Evolutionary conservation across 495 filamentous ascomycete species (phyloP), one percentile per base, ranked within the genome.

Genomic region (Penicillium ucsense): DNA sequence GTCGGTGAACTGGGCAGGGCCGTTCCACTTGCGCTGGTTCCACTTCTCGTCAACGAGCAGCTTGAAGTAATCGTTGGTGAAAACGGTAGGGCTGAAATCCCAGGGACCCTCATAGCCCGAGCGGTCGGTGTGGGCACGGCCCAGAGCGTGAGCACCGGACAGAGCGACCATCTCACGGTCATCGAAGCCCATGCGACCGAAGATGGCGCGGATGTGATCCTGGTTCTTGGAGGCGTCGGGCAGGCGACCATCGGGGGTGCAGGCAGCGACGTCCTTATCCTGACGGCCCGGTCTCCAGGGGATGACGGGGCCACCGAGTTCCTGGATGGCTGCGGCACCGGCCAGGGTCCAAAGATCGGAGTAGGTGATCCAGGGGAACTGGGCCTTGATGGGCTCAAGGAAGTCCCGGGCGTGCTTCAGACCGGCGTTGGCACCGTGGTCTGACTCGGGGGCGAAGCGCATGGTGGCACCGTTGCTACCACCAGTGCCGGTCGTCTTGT

Each of bases 401-500:
- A 95, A 94, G 72, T 95, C 86, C 35, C 91, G 84, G 51, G 91
- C 92, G 50, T 77, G 70, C 67, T 86, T 84, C 57, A 98, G 76
- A 54, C 92, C 92, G 45, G 91, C 88, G 56, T 96, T 96, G 65
- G 91, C 92, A 54, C 89, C 90, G 70, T 98, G 92, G 63, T 84
- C 85, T 37, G 79, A 77, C 74, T 96, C 92, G 35, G 92, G 92
- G 36, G 82, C 75, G 68, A 98, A 98, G 65, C 92, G 81, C 92
- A 98, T 98, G 56, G 92, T 98, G 46, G 92, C 89, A 52, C 92
- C 92, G 66, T 98, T 94, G 71, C 84, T 89, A 50, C 92, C 92
- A 57, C 92, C 92, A 36, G 92, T 96, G 55, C 78, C 75, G 41
- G 92, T 95, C 61, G 81, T 80, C 70, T 82, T 84, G 62, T 96